Conservation (phyloP, 1,284 basidiomycete species). For the Retiboletus fuscus region DNA sequence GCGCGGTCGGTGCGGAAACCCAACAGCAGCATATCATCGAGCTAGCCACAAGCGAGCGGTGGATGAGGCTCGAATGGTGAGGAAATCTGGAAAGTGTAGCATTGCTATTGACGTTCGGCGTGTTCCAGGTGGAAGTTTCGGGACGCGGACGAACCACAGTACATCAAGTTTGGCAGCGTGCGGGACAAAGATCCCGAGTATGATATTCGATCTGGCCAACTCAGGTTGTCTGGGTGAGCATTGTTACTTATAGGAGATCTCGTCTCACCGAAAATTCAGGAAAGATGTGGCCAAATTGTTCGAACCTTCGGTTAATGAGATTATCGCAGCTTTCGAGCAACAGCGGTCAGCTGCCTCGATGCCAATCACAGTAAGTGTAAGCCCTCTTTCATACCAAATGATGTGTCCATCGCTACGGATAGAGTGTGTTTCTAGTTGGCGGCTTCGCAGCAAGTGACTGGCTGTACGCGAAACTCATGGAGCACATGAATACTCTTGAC, state of each 20-base stretch:
- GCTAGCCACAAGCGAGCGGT: conserved; percentile 55
- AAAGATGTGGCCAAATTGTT: conserved; percentile 56
- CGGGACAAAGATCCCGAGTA: conserved; percentile 56
- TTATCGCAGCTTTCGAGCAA: conserved; percentile 52
- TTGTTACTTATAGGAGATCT: neutral
- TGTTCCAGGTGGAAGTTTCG: conserved; percentile 66
- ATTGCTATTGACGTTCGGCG: conserved; percentile 5
- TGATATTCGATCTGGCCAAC: conserved; percentile 58
- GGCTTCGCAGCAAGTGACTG: conserved; percentile 64
- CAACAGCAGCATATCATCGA: conserved; percentile 51
- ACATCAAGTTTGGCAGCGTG: conserved; percentile 59
- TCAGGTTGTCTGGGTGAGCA: conserved; percentile 56
- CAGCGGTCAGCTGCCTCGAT: conserved; percentile 46
- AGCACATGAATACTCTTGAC: conserved; percentile 42
- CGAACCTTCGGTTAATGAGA: conserved; percentile 56
- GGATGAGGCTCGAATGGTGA: conserved; percentile 63
- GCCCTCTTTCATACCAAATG: neutral
- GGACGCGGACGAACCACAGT: conserved; percentile 53
- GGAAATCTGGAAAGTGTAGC: conserved; percentile 6
- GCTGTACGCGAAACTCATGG: conserved; percentile 53
- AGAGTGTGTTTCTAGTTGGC: conserved; percentile 54
- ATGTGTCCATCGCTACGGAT: neutral
- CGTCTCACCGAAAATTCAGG: conserved; percentile 41
- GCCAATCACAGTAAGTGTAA: conserved; percentile 47
- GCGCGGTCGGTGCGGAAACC: conserved; percentile 64